These are phyloP conservation scores for Naumovozyma castellii DNA, from an alignment of 805 yeast genomes.

Conservation along the genomic window DNA sequence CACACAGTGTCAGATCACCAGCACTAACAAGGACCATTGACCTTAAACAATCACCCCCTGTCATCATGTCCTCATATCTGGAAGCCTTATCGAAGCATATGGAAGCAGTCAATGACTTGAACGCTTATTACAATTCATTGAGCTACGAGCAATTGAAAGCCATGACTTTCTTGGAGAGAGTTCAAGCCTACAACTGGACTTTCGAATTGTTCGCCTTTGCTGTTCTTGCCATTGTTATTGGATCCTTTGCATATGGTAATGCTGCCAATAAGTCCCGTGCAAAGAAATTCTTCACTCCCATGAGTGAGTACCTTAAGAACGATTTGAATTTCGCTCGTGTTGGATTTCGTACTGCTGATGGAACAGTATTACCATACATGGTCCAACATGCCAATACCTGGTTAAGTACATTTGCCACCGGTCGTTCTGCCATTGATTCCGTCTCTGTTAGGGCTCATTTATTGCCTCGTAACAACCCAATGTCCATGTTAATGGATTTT, in stretches of 20 bases:
- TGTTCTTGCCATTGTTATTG: constrained; percentile 40
- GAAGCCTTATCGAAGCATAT: constrained; percentile 2
- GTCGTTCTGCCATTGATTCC: constrained; percentile 67
- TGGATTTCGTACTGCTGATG: constrained; percentile 23
- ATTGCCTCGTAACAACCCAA: constrained; percentile 70
- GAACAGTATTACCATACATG: constrained; percentile 30
- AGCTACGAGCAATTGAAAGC: constrained; percentile 44
- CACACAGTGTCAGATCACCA: no score
- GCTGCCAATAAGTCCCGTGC: constrained; percentile 49
- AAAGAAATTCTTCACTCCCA: constrained; percentile 40
- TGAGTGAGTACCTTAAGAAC: constrained; percentile 43
- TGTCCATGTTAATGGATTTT: constrained; percentile 57
- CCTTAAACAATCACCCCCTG: not conserved
- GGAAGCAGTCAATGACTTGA: constrained; percentile 16
- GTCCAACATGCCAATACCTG: constrained; percentile 26
- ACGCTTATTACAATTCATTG: constrained; percentile 24
- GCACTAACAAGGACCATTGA: no score
- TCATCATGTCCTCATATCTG: constrained; percentile 3
- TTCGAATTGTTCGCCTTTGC: constrained; percentile 53
- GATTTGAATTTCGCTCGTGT: constrained; percentile 62
- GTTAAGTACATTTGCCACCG: constrained; percentile 68
- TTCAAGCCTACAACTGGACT: constrained; percentile 61
- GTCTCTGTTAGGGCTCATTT: constrained; percentile 53
- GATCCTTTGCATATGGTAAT: constrained; percentile 51
- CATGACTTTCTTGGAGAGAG: constrained; percentile 51